Evolutionary conservation across 2,329 filamentous ascomycete species (phyloP), one percentile per base, ranked within the genome.

Genomic region (Pseudogymnoascus sp.): DNA sequence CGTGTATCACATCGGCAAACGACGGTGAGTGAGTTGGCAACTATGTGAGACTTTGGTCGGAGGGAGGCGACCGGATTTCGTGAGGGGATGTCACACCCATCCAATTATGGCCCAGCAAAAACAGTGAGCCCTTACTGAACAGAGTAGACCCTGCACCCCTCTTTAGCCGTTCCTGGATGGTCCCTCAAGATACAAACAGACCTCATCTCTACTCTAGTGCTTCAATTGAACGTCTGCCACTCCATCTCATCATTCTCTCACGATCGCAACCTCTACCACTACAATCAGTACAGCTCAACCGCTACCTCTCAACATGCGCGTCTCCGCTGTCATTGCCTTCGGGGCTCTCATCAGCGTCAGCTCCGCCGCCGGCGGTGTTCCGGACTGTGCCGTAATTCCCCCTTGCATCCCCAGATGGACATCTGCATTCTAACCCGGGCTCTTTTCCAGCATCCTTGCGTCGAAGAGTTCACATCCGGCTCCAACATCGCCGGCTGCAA

Each of bases 341-440:
- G 77, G 82, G 68, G 79, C 79, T 74, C 74, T 85, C 64, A 78
- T 81, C 66, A 70, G 68, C 22, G 36, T 45, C 60, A 69, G 22
- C 62, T 58, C 30, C 52, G 67, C 39, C 19, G 23, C 69, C 79
- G 62, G 69, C 30, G 70, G 68, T 39, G 77, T 83, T 58, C 85
- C 82, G 14, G 64, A 66, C 8, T 87, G 80, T 68, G 83, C 84
- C 66, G 84, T 86, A 77, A 70, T 82, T 79, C 38, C 19, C 33
- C 30, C 33, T 19, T 39, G 25, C 22, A 14, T 19, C 49, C n/a
- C 9, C 49, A 55, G 8, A 33, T 5, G 3, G 25, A 8, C 22
- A 9, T 4, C n/a, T 36, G 19, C 35, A 28, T 41, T 60, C 25
- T 60, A 41, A 9, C 33, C 58, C 16, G 23, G 3, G n/a, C 25